Evolutionary conservation across 129 eudicot species (phyloP), one percentile per base, ranked within the genome.

Genomic region (Centella asiatica): DNA sequence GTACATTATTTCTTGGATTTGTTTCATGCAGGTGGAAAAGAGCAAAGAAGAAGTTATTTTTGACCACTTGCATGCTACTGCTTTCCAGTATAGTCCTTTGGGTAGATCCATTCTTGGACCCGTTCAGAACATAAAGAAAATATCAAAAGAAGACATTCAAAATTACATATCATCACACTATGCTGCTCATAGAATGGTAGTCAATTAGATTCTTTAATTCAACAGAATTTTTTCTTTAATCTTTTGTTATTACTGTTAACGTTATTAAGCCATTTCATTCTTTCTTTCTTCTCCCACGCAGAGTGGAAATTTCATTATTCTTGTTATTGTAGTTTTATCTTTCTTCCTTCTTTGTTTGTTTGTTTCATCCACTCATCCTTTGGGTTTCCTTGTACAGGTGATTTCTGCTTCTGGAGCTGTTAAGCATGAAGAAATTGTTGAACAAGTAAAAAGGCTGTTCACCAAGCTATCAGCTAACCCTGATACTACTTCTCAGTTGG

Each of bases 41-140:
- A 85, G 78, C 56, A 80, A 82, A 0, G 92, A 87, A 64, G 99
- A 87, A 74, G 99, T 92, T 56, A 80, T 92, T 27, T 92, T 92
- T 34, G 99, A 92, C 67, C 99, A 87, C 72, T 72, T 92, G 52
- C 99, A 92, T 76, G 94, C 99, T 31, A 92, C 99, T 57, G 99
- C 99, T 14, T 92, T 87, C 78, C 99, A 92, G 69, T 78, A 92
- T 67, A 77, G 96, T 6, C 95, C 99, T 40, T 74, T 92, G 63
- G 99, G 96, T 28, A 82, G 99, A 74, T 80, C 99, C 44, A 87
- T 92, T 71, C 94, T 87, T 67, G 99, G 99, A 67, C 84, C 96
- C 49, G 99, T 87, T 66, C 83, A 80, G 39, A 92, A 82, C 79
- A 80, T 92, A 58, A 82, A 72, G 73, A 75, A 71, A 73, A 87